Conservation (phyloP, 2,329 filamentous ascomycete species). For the Diplodia sapinea region DNA sequence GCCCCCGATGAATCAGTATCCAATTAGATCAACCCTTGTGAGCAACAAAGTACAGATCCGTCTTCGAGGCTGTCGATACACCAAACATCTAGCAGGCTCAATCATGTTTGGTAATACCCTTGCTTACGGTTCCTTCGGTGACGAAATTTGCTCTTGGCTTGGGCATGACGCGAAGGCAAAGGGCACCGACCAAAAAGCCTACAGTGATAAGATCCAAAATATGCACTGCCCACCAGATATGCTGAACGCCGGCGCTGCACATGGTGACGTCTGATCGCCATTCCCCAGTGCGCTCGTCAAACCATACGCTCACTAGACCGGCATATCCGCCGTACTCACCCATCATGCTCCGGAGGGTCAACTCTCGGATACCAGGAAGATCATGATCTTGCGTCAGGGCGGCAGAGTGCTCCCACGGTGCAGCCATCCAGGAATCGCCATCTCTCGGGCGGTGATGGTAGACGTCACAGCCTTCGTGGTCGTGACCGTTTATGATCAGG, state of each 20-base stretch:
- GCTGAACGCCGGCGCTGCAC: constrained; percentile 82
- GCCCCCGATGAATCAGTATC: not conserved
- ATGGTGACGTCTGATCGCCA: constrained; percentile 83
- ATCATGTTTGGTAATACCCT: constrained; percentile 14
- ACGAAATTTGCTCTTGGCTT: not conserved
- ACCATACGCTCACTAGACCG: constrained; percentile 88
- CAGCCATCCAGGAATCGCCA: constrained; percentile 31
- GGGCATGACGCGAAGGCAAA: constrained; percentile 15
- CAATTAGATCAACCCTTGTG: not conserved
- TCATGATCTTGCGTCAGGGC: constrained; percentile 34
- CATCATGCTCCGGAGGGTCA: constrained; percentile 98
- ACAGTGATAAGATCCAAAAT: constrained; percentile 66
- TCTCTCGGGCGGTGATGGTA: constrained; percentile 66
- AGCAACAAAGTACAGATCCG: not conserved
- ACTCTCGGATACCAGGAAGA: constrained; percentile 75
- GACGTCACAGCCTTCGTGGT: constrained; percentile 92
- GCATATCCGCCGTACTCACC: constrained; percentile 93
- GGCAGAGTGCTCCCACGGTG: constrained; percentile 32
- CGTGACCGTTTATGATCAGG: constrained; percentile 88
- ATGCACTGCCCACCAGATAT: constrained; percentile 93
- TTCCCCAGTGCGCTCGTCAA: constrained; percentile 69
- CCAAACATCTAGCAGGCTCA: not conserved
- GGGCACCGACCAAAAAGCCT: constrained; percentile 39
- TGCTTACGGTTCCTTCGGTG: not conserved
- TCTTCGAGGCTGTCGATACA: not conserved